Evolutionary conservation across 2,329 filamentous ascomycete genomes (phyloP), one percentile per base, ranked within the genome.

Genomic region (Sporothrix humicola): DNA sequence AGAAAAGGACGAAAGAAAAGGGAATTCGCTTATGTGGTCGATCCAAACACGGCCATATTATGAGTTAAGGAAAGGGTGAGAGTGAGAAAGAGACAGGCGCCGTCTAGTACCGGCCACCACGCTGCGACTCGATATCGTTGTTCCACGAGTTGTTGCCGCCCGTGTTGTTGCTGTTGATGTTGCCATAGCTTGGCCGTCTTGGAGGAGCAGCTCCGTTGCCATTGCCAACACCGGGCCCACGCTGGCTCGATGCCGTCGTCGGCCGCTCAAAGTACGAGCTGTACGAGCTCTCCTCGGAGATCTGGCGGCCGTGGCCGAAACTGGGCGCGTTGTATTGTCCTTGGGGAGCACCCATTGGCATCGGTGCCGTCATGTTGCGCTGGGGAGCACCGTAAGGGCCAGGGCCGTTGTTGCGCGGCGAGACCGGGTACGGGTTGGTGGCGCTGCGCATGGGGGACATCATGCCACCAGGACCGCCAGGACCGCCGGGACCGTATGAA

Each of bases 341-440:
- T 37, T 37, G 31, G 7, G 31, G 31, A 7, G 4, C 31, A 9
- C 72, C 78, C 77, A 71, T 74, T 26, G 76, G 76, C 37, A 78
- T 73, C 0, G 81, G 81, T 1, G 80, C 79, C 10, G 81, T 82
- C 81, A 81, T 81, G 74, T 79, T 80, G 31, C 81, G 77, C 72
- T 79, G 78, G 0, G 80, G 81, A 42, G 76, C 73, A 0, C 65
- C 71, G 50, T 77, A 78, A 37, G 76, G 78, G 13, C 26, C 13
- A 23, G 56, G 56, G 37, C 37, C 69, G n/a, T 68, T 59, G 20
- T 65, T 70, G 7, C 58, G 71, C 15, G 37, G 42, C 2, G 42
- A 65, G 9, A 56, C 58, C 4, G 59, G 52, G 42, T 69, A 58
- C 0, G 80, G 79, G 50, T 77, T 77, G 0, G 81, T 81, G 15